Base-by-base conservation (phyloP, 495 filamentous ascomycete genomes). In the Penicillium crystallinum region DNA sequence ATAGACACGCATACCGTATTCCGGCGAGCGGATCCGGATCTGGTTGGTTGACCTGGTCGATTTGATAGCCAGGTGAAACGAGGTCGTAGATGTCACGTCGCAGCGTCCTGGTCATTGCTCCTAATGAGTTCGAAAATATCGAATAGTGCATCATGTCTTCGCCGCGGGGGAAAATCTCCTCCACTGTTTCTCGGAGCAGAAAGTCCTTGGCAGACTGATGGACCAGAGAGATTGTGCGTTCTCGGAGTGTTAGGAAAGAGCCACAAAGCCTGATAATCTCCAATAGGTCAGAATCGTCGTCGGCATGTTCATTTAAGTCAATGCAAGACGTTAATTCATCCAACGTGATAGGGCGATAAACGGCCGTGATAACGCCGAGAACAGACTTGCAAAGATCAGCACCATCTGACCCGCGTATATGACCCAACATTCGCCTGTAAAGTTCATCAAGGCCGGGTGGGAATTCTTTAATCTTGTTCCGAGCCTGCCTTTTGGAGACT, bases 201-300 rank as follows among this genome's bases (percentile, higher is more conserved):
- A 61, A 75, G 29, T 77, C 72, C 30, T 70, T 71, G 9, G 61
- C 73, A 9, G 74, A 77, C 54, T 74, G 71, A 57, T 77, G 69
- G 12, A 77, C 54, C n/a, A 75, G 61, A 29, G 52, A 58, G 27
- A 77, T 54, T 1, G 30, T 57, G 14, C 55, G n/a, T 11, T 67
- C 48, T 9, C 61, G 61, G 12, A 71, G 15, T 1, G 51, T 57
- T 4, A 62, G 33, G 40, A 63, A 61, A 10, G 57, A 66, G 4
- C 54, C 52, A 55, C 55, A 59, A 12, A 52, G 9, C 18, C 12
- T 34, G 4, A 66, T 58, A 2, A 59, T 52, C 19, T 57, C 43
- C 19, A 14, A 3, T 35, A 60, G 22, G 14, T 6, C 27, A n/a
- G 12, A 3, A 48, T 18, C 0, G 15, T 48, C 18, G 6, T 33